Base-by-base conservation (phyloP, 495 filamentous ascomycete genomes). In the Rostrohypoxylon terebratum region DNA sequence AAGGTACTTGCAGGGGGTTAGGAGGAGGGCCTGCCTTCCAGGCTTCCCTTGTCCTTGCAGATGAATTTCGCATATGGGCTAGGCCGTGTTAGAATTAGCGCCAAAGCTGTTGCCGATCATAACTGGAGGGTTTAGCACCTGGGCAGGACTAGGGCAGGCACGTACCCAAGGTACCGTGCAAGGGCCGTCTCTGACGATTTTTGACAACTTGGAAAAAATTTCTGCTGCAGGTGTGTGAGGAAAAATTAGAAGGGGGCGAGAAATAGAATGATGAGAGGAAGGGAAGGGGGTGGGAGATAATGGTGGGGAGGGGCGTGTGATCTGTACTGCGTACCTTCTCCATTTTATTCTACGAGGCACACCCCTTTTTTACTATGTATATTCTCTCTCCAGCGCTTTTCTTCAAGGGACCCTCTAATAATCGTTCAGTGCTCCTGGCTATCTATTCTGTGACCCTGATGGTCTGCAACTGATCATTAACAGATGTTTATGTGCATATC, bases 151-250 rank as follows among this genome's bases (percentile, higher is more conserved):
- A 20, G 42, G n/a, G 42, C 42, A 45, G 42, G 28, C 54, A 61
- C 45, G 69, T 71, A 66, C 63, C 63, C 20, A 33, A 60, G 71
- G 55, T 69, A 69, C 71, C 48, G 58, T 54, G 66, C 71, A 66
- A 69, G 71, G 71, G 71, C 71, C 71, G 64, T 38, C 42, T 63
- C 71, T 69, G 66, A 63, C 47, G 50, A 69, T 33, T 59, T 59
- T 53, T 25, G 36, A 50, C 47, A 25, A 50, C 47, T 21, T 51
- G 33, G 61, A 69, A 62, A 69, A 73, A 66, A 62, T 57, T 34
- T 69, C 70, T 70, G 66, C 66, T 70, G 59, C 66, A 64, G 71
- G 66, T 69, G 71, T 74, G 71, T 59, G 58, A 62, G 62, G 42
- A 68, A 70, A 70, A 42, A 69, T 73, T 69, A 53, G 57, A 66